These are phyloP conservation scores for Martensiomyces pterosporus DNA, from an alignment of 192 early-diverging fungal genomes.

Conservation along the genomic window DNA sequence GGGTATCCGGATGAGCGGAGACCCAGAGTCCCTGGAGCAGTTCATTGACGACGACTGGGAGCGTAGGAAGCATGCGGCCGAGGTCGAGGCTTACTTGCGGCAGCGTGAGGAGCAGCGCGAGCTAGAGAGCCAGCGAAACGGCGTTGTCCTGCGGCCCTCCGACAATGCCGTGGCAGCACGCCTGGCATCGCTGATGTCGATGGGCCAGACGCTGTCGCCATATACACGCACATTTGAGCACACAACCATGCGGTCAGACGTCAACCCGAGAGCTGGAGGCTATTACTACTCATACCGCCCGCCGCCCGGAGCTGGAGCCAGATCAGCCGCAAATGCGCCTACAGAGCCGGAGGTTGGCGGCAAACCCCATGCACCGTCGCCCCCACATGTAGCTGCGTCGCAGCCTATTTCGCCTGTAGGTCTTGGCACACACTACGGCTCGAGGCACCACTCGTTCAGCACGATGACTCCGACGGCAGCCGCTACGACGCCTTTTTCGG, in stretches of 20 bases:
- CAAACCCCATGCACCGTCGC: slow-evolving; percentile 5
- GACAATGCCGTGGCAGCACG: slow-evolving; percentile 82
- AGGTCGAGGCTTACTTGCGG: slow-evolving; percentile 14
- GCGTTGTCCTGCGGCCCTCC: slow-evolving; percentile 64
- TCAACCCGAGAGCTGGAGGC: too few species aligned
- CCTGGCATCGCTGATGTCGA: slow-evolving; percentile 75
- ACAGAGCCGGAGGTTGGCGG: not conserved
- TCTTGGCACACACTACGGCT: slow-evolving; percentile 2
- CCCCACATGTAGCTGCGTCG: slow-evolving; percentile 4
- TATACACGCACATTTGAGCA: slow-evolving; percentile 77
- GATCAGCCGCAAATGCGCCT: too few species aligned
- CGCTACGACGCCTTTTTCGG: slow-evolving; percentile 16
- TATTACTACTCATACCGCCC: too few species aligned
- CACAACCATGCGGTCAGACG: slow-evolving; percentile 68
- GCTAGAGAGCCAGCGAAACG: slow-evolving; percentile 25
- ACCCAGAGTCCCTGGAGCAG: slow-evolving; percentile 33
- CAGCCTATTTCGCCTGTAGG: slow-evolving; percentile 21
- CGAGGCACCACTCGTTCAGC: slow-evolving; percentile 17
- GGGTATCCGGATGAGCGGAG: slow-evolving; percentile 21
- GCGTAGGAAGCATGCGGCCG: slow-evolving; percentile 34
- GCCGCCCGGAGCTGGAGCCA: too few species aligned
- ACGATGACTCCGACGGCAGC: slow-evolving; percentile 1
- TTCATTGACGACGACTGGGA: slow-evolving; percentile 47
- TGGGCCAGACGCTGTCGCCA: slow-evolving; percentile 86
- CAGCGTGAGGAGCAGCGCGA: slow-evolving; percentile 9